A percentile compares a stretch with the other conserved stretches of the same genome.
Evolutionary conservation across 2,329 filamentous ascomycete genomes (phyloP).

Genomic region (Teratosphaeria nubilosa): DNA sequence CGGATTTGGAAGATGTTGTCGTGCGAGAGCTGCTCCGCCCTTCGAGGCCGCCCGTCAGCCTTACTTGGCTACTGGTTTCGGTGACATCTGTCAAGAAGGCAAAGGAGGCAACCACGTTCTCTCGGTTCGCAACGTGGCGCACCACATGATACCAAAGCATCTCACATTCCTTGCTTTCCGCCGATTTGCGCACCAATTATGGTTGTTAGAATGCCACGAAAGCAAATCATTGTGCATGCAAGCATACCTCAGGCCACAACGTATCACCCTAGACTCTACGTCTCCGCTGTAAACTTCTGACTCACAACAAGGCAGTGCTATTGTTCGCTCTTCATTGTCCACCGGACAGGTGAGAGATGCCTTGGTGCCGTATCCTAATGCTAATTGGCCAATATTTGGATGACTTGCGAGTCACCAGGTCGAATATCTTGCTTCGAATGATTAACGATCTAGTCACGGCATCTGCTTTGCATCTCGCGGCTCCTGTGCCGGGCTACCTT

Average conservation of each 20-base stretch:
- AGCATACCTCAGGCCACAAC: neutral
- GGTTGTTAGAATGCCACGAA: neutral
- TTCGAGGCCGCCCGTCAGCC: neutral
- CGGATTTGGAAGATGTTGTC: neutral
- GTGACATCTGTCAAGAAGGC: neutral
- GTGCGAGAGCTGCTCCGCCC: neutral
- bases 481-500: neutral
- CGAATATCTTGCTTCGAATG: neutral
- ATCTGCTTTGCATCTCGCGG: neutral
- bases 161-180: neutral
- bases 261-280: neutral
- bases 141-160: neutral
- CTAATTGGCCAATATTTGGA: neutral
- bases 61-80: neutral
- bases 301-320: neutral
- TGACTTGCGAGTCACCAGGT: neutral
- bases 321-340: neutral
- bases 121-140: neutral
- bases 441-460: neutral
- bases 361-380: neutral
- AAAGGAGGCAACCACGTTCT: neutral
- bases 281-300: neutral
- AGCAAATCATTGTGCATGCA: neutral
- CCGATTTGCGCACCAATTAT: neutral
- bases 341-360: neutral